Conservation (phyloP, 2,329 filamentous ascomycete genomes). For the Alternaria gansuensis region DNA sequence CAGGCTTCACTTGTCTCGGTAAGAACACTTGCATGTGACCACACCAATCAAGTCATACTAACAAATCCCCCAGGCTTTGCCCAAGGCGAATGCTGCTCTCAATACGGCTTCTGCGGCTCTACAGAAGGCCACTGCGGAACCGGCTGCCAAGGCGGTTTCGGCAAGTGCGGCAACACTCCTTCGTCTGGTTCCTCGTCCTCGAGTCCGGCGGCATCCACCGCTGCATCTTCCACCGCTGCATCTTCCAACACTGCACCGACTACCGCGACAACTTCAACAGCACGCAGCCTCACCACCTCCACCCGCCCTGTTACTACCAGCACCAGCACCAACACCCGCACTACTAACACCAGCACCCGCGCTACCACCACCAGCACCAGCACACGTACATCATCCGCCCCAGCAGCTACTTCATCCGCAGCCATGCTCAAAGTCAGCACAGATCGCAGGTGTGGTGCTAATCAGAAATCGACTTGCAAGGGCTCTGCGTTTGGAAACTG, state of each 20-base stretch:
- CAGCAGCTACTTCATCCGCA: conserved; percentile 4
- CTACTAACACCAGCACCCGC: neutral
- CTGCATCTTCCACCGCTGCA: neutral
- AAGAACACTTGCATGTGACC: neutral
- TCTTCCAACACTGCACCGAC: neutral
- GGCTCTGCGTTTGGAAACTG: conserved; percentile 7
- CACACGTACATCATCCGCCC: conserved; percentile 7
- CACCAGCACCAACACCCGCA: conserved; percentile 1
- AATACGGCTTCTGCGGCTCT: conserved; percentile 52
- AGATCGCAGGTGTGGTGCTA: conserved; percentile 11
- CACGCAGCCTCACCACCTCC: conserved; percentile 8
- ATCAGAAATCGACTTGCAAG: conserved; percentile 11
- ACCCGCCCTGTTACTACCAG: neutral
- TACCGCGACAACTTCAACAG: neutral
- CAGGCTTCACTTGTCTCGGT: conserved; percentile 34
- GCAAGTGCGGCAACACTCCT: conserved; percentile 23
- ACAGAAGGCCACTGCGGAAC: conserved; percentile 37
- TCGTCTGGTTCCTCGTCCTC: conserved; percentile 11
- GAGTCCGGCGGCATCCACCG: neutral
- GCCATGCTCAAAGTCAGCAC: neutral
- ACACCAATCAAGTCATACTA: neutral
- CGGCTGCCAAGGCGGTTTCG: conserved; percentile 42
- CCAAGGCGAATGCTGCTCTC: conserved; percentile 52
- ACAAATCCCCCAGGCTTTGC: conserved; percentile 24
- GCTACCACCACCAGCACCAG: neutral